phyloP scores from a whole-genome alignment of 1,284 basidiomycete species.

The Apiotrichum porosum region DNA sequence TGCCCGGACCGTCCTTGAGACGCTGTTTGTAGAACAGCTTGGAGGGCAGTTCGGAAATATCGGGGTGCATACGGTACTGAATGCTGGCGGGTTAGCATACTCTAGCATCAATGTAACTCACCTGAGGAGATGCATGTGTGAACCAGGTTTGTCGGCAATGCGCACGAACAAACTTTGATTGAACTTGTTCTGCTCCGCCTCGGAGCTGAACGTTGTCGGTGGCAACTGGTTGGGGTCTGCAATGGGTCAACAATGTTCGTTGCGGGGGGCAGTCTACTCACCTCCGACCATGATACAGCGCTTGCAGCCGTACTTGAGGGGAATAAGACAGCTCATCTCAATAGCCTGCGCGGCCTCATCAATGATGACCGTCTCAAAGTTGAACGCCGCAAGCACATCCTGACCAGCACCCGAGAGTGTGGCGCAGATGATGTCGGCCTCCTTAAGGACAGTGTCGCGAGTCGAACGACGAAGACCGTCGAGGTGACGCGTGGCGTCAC shows the following conservation, averaged over 20 bases:
- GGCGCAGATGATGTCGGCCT: slow-evolving; percentile 89
- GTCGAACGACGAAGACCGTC: slow-evolving; percentile 72
- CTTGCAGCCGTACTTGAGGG: slow-evolving; percentile 79
- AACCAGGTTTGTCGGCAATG: slow-evolving; percentile 70
- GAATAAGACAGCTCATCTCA: slow-evolving; percentile 94
- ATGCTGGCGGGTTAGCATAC: slow-evolving; percentile 52
- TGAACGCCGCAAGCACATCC: slow-evolving; percentile 73
- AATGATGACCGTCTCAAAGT: slow-evolving; percentile 94
- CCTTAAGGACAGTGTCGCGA: slow-evolving; percentile 69
- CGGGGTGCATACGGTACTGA: slow-evolving; percentile 99
- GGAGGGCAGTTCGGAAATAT: slow-evolving; percentile 87
- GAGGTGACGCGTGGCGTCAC: slow-evolving; percentile 62
- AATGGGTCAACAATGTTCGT: slow-evolving; percentile 3
- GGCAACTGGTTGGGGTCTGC: slow-evolving; percentile 96
- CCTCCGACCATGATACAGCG: slow-evolving; percentile 93
- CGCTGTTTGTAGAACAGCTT: slow-evolving; percentile 79
- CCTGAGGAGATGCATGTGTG: slow-evolving; percentile 87
- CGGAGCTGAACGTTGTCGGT: slow-evolving; percentile 87
- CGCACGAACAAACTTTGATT: slow-evolving; percentile 91
- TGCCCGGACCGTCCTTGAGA: slow-evolving; percentile 80
- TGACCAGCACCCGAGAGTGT: slow-evolving; percentile 92
- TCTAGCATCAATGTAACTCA: slow-evolving; percentile 36
- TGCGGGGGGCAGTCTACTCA: slow-evolving; percentile 42
- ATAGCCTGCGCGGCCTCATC: slow-evolving; percentile 98
- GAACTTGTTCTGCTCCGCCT: slow-evolving; percentile 75